Base-by-base conservation (phyloP, 805 yeast species). In the Candida lessepsii region DNA sequence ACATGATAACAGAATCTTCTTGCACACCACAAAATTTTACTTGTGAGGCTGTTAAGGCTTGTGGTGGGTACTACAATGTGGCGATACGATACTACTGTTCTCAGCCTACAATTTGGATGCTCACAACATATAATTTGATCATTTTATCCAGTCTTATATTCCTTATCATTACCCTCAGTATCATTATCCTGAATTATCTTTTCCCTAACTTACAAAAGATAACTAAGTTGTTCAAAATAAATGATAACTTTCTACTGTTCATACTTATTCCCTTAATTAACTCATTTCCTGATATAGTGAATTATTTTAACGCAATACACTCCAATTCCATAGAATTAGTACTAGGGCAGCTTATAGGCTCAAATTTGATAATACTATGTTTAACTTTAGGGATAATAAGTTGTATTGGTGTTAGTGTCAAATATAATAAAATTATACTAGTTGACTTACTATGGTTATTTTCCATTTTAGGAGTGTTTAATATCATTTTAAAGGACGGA, bases 341-440 rank as follows among this genome's bases (percentile, higher is more conserved):
- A 3, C 41, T 67, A 21, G 72, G 72, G 3, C 71, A 67, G 42
- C 44, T 65, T 5, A 51, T 65, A 5, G 72, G 73, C 1, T 58
- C 68, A 2, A 56, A 54, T 9, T 40, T 62, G 2, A 58, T 67
- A 9, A 55, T 61, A 29, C 56, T 65, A 37, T 57, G 66, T 1
- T 44, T 67, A 1, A 54, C 64, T 1, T 50, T 67, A n/a, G 72
- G 72, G 0, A 20, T 56, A 5, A 67, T 67, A 10, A 43, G 61
- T 42, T 57, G 60, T 35, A 5, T 32, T 19, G 15, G 10, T 21
- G n/a, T 21, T 13, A 33, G 44, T n/a, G 48, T 64, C 2, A 37
- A 24, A 5, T 44, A 52, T 33, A 50, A 46, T 26, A 48, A 45
- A 19, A 37, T 47, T 10, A 31, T 63, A 7, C 8, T 59, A 9